A percentile compares a stretch with the other conserved stretches of the same genome.
Conservation (phyloP, 352 stramenopile genomes). For the Phytophthora kernoviae region DNA sequence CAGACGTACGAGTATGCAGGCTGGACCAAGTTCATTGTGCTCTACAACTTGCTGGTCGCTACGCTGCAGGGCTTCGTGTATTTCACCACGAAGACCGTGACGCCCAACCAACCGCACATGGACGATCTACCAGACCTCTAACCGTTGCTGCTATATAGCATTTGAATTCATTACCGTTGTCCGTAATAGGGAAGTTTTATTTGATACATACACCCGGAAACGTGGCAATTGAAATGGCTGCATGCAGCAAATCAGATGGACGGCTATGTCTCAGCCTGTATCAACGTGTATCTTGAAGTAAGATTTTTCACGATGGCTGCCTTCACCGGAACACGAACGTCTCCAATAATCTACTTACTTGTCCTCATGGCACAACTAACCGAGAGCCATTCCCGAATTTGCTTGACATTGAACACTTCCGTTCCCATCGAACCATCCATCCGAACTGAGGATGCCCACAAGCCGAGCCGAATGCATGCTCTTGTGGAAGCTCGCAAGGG, state of each 20-base stretch:
- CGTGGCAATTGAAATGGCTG: neutral
- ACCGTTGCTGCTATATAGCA: slow-evolving; percentile 3
- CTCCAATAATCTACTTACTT: neutral
- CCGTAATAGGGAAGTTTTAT: neutral
- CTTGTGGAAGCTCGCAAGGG: slow-evolving; percentile 35
- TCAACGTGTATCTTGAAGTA: slow-evolving; percentile 1
- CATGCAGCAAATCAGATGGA: neutral
- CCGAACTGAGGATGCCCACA: slow-evolving; percentile 30
- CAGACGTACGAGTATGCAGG: slow-evolving; percentile 71
- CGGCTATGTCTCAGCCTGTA: neutral
- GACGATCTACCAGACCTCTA: slow-evolving; percentile 74
- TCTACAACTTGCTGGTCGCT: slow-evolving; percentile 80
- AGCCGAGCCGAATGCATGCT: slow-evolving; percentile 32
- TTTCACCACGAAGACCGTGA: slow-evolving; percentile 83
- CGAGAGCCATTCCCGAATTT: slow-evolving; percentile 17
- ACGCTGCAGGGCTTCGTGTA: slow-evolving; percentile 82
- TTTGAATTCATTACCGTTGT: neutral
- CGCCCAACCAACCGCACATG: slow-evolving; percentile 48
- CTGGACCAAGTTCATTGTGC: slow-evolving; percentile 75
- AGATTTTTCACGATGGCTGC: neutral
- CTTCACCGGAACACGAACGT: neutral
- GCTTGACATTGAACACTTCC: slow-evolving; percentile 4
- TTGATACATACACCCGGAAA: neutral
- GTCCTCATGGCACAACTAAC: neutral
- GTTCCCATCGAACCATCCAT: neutral